Conservation (phyloP, 768 basidiomycete genomes). For the Plicaturopsis crispa region DNA sequence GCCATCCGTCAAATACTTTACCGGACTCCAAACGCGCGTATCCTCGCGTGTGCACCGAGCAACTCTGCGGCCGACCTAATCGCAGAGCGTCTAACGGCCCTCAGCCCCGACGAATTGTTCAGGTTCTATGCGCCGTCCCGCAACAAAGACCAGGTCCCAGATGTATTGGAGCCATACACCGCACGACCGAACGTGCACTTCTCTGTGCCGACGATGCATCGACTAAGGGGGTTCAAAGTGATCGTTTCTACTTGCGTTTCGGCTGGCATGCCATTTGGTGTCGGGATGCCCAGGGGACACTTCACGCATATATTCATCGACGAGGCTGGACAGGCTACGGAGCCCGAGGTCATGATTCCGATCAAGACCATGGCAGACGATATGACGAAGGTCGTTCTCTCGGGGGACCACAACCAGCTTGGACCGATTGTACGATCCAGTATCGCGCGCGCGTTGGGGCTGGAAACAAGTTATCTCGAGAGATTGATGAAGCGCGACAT, state of each 20-base stretch:
- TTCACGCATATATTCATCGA: slow-evolving; percentile 58
- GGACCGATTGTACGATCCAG: slow-evolving; percentile 48
- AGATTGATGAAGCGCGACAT: slow-evolving; percentile 37
- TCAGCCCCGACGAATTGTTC: slow-evolving; percentile 34
- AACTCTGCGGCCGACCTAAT: slow-evolving; percentile 62
- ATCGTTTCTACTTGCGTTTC: slow-evolving; percentile 54
- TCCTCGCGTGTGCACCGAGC: slow-evolving; percentile 62
- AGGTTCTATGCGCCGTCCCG: slow-evolving; percentile 47
- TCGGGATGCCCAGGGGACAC: slow-evolving; percentile 45
- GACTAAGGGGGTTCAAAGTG: slow-evolving; percentile 37
- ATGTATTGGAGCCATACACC: slow-evolving; percentile 29
- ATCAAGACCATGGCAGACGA: slow-evolving; percentile 42
- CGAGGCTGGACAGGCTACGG: slow-evolving; percentile 58
- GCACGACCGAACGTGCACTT: slow-evolving; percentile 17
- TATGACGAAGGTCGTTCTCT: slow-evolving; percentile 44
- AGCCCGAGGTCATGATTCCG: slow-evolving; percentile 46
- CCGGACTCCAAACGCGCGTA: slow-evolving; percentile 29
- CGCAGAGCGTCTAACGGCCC: slow-evolving; percentile 30
- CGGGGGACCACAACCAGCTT: slow-evolving; percentile 58
- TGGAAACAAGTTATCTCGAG: slow-evolving; percentile 44
- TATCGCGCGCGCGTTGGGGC: slow-evolving; percentile 38
- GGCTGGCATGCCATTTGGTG: slow-evolving; percentile 36
- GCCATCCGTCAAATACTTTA: slow-evolving; percentile 49
- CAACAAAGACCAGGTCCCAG: slow-evolving; percentile 26
- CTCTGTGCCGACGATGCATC: slow-evolving; percentile 33